phyloP scores from a whole-genome alignment of 2,329 filamentous ascomycete genomes.

The Ophiocordyceps unilateralis region DNA sequence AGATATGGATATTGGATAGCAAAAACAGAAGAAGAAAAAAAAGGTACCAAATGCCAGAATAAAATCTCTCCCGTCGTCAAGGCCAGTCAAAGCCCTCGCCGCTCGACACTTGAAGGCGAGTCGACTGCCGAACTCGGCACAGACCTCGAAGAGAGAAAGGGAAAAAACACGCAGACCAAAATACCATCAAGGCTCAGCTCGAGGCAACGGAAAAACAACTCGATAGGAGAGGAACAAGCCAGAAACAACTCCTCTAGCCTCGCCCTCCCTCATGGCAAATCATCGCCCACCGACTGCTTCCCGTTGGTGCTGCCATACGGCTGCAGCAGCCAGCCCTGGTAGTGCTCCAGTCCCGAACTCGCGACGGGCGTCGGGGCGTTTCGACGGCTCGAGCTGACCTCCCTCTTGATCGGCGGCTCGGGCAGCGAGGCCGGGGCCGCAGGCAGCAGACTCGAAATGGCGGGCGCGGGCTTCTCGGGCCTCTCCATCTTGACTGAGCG shows the following conservation, averaged over 20 bases:
- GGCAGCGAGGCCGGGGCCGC: conserved; percentile 21
- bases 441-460: conserved; percentile 15
- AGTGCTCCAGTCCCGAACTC: conserved; percentile 15
- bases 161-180: too few species aligned
- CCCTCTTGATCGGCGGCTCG: conserved; percentile 15
- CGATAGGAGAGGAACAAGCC: not conserved
- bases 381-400: conserved; percentile 13
- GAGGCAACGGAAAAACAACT: not conserved
- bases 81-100: not conserved
- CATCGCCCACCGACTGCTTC: conserved; percentile 15
- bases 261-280: conserved; percentile 11
- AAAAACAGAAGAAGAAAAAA: too few species aligned
- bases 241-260: not conserved
- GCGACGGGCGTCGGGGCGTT: conserved; percentile 12
- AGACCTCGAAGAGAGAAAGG: not conserved
- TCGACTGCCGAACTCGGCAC: not conserved
- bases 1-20: too few species aligned
- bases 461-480: conserved; percentile 2
- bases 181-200: not conserved
- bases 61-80: too few species aligned
- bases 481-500: conserved; percentile 3
- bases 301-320: conserved; percentile 17
- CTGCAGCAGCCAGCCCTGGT: conserved; percentile 19
- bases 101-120: not conserved
- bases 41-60: too few species aligned